Percentiles rank a stretch among this genome's conserved stretches.
Evolutionary conservation across 2,329 filamentous ascomycete genomes (phyloP).

Genomic region (Fusarium armeniacum): DNA sequence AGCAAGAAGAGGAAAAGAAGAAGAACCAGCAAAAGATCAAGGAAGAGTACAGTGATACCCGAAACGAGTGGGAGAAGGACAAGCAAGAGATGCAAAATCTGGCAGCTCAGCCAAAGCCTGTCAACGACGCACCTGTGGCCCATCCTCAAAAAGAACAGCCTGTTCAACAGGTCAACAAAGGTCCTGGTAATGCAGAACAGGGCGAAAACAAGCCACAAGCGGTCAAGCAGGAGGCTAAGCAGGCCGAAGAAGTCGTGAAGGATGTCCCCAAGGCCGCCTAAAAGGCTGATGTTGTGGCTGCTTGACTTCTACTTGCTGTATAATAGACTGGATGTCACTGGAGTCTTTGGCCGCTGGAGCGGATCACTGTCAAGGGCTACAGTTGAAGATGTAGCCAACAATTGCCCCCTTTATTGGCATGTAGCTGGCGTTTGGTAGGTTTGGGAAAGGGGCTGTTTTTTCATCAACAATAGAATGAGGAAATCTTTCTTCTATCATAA

Average conservation of each 20-base stretch:
- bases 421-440: slow-evolving; percentile 46
- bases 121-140: slow-evolving; percentile 33
- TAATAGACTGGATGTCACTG: slow-evolving; percentile 40
- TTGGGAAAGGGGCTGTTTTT: slow-evolving; percentile 30
- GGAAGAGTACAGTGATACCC: slow-evolving; percentile 82
- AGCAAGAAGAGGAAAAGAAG: slow-evolving; percentile 76
- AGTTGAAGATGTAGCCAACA: slow-evolving; percentile 14
- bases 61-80: slow-evolving; percentile 89
- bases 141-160: slow-evolving; percentile 33
- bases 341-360: slow-evolving; percentile 14
- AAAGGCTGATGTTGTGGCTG: slow-evolving; percentile 29
- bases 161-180: slow-evolving; percentile 23
- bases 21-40: slow-evolving; percentile 80
- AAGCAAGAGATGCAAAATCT: slow-evolving; percentile 82
- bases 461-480: slow-evolving; percentile 24
- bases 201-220: slow-evolving; percentile 21
- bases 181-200: slow-evolving; percentile 26
- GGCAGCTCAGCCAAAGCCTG: slow-evolving; percentile 50
- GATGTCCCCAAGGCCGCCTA: slow-evolving; percentile 29
- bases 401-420: slow-evolving; percentile 15
- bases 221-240: slow-evolving; percentile 29
- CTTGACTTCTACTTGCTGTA: slow-evolving; percentile 36
- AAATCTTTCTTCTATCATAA: background rate
- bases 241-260: slow-evolving; percentile 22
- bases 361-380: slow-evolving; percentile 12